Conservation (phyloP, 345 rosid genomes). For the Physaria fendleri region DNA sequence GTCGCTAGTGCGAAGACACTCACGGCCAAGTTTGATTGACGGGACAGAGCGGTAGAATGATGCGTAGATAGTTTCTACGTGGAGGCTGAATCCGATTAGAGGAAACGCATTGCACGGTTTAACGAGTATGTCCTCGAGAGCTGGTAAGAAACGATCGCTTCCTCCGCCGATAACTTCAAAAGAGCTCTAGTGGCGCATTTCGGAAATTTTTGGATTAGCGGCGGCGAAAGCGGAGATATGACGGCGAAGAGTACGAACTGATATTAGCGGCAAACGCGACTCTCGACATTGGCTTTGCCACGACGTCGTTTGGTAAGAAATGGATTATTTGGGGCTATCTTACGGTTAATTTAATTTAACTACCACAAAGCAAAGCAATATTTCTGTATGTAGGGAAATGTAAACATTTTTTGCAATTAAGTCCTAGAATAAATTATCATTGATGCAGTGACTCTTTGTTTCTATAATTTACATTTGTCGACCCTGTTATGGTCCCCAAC, state of each 20-base stretch:
- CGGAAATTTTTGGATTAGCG: conserved; percentile 10
- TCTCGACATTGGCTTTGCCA: conserved; percentile 27
- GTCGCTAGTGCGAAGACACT: conserved; percentile 43
- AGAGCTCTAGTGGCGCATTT: conserved; percentile 55
- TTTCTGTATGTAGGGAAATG: too few relatives aligned
- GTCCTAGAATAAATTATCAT: too few relatives aligned
- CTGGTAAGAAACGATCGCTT: conserved; percentile 47
- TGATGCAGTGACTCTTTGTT: too few relatives aligned
- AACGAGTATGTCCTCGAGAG: conserved; percentile 36
- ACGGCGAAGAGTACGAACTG: conserved; percentile 6
- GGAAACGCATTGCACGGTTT: conserved; percentile 58
- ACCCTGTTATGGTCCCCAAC: conserved; percentile 37
- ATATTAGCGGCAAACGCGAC: conserved; percentile 21
- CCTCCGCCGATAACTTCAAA: conserved; percentile 73
- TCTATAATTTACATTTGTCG: too few relatives aligned
- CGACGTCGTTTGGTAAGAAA: too few relatives aligned
- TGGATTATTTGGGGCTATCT: too few relatives aligned
- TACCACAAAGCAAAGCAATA: too few relatives aligned
- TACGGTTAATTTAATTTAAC: too few relatives aligned
- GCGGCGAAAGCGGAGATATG: conserved; percentile 32
- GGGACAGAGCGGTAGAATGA: conserved; percentile 42
- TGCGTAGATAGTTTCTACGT: conserved; percentile 43
- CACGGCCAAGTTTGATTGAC: conserved; percentile 36
- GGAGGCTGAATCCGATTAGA: conserved; percentile 34
- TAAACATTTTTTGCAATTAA: too few relatives aligned